Base-by-base conservation (phyloP, 2,329 filamentous ascomycete species). In the Didymella glomerata region DNA sequence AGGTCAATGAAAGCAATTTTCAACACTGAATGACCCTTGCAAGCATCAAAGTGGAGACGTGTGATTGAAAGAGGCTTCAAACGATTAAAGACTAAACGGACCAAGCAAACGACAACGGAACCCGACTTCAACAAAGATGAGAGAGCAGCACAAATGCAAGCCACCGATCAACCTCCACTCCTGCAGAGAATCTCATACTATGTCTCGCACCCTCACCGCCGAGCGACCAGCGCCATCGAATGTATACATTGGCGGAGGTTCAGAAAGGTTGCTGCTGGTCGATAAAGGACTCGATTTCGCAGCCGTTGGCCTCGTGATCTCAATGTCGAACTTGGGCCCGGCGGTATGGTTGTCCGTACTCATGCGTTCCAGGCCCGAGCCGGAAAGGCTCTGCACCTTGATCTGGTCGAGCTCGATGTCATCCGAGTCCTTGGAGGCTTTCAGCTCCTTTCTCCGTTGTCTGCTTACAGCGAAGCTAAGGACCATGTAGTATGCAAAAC, bases 351-450 rank as follows among this genome's bases (percentile, higher is more conserved):
- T 16, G 1, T 36, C n/a, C 7, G 14, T 45, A 1, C 30, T 32
- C 13, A 36, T 27, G 7, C 56, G 49, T 6, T 28, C 25, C 56
- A 59, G 50, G 18, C 44, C 30, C 1, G 42, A 22, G 13, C 52
- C 48, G 16, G 48, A 51, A 18, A 48, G 30, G 24, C 32, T 24
- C 5, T 52, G 51, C n/a, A 52, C 34, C 27, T 36, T 52, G 44
- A 60, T 56, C 16, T 45, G 27, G 4, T 51, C 42, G 16, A 60
- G 52, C 42, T 60, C 57, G 11, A 55, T 47, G 44, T 56, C 48
- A 9, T 27, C 24, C 11, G 38, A 22, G 4, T 24, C 18, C 11
- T 4, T 13, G 5, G 24, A 16, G 5, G 20, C 38, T 11, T 24
- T 24, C 22, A 27, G 22, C 4, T 42, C n/a, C 40, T 42, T 44